A percentile compares a stretch with the other conserved stretches of the same genome.
phyloP scores from a whole-genome alignment of 371 early-diverging fungal species.

The Haplosporangium sp. region DNA sequence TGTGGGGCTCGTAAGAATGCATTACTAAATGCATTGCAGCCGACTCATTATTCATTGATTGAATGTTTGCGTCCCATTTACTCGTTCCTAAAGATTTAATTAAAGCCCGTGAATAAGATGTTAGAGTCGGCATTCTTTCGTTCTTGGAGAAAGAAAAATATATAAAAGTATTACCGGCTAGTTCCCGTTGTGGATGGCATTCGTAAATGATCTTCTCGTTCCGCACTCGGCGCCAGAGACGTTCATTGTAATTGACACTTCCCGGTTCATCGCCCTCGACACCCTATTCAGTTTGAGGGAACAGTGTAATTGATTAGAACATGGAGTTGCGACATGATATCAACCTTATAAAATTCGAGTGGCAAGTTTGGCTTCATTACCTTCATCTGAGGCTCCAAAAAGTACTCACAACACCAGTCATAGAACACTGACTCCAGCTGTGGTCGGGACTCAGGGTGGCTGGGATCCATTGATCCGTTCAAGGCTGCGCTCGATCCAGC shows the following conservation, averaged over 20 bases:
- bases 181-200: constrained; percentile 63
- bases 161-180: constrained; percentile 39
- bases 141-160: not conserved
- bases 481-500: not conserved
- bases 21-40: constrained; percentile 69
- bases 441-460: constrained; percentile 38
- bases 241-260: constrained; percentile 80
- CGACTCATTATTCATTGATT: constrained; percentile 69
- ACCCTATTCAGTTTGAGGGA: constrained; percentile 57
- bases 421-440: constrained; percentile 75
- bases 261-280: constrained; percentile 88
- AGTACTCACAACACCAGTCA: constrained; percentile 90
- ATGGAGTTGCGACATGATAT: too few species aligned
- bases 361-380: constrained; percentile 52
- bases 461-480: constrained; percentile 11
- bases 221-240: constrained; percentile 80
- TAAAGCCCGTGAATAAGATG: not conserved
- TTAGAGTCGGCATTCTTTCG: not conserved
- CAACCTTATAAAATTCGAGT: not conserved
- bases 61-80: constrained; percentile 72
- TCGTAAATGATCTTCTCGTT: constrained; percentile 77
- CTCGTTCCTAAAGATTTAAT: constrained; percentile 53
- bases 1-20: constrained; percentile 83
- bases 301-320: not conserved
- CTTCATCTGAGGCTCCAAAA: constrained; percentile 90